Conservation (phyloP, 371 early-diverging fungal genomes). For the Sporodiniella umbellata region DNA sequence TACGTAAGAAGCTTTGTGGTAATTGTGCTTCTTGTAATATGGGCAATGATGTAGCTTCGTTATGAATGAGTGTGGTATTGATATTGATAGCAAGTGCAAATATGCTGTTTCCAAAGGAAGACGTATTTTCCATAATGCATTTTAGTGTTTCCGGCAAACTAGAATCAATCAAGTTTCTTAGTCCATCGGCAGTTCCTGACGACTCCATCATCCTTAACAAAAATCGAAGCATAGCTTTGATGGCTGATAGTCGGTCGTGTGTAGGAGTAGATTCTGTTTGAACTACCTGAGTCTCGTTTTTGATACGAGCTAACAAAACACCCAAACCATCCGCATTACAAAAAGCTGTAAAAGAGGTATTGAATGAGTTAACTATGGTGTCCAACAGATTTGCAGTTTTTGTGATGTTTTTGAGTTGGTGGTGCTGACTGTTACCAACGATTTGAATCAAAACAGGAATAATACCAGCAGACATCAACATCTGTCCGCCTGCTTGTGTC, state of each 20-base stretch:
- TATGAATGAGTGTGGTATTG: slow-evolving; percentile 94
- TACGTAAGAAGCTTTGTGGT: slow-evolving; percentile 79
- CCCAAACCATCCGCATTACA: slow-evolving; percentile 81
- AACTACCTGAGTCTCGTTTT: slow-evolving; percentile 23
- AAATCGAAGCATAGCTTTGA: slow-evolving; percentile 90
- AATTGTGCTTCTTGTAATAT: slow-evolving; percentile 90
- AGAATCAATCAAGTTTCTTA: slow-evolving; percentile 93
- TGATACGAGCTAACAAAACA: slow-evolving; percentile 71
- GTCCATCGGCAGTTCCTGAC: slow-evolving; percentile 81
- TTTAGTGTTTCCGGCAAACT: slow-evolving; percentile 76
- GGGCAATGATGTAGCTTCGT: slow-evolving; percentile 90
- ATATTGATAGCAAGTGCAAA: slow-evolving; percentile 84
- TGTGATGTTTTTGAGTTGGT: slow-evolving; percentile 63
- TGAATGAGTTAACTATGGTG: slow-evolving; percentile 73
- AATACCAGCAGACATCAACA: slow-evolving; percentile 89
- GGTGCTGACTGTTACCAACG: slow-evolving; percentile 46
- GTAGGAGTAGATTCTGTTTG: slow-evolving; percentile 1
- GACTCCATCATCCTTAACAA: slow-evolving; percentile 92
- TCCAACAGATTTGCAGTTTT: slow-evolving; percentile 79
- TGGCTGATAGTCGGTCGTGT: slow-evolving; percentile 57
- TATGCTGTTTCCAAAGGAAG: slow-evolving; percentile 72
- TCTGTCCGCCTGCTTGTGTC: slow-evolving; percentile 81
- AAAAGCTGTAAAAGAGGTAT: slow-evolving; percentile 76
- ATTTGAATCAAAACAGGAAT: slow-evolving; percentile 72
- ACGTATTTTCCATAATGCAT: slow-evolving; percentile 67